Percentiles rank a stretch among this genome's conserved stretches.
These are phyloP conservation scores for Penicillium sp. DNA, from an alignment of 2,329 filamentous ascomycete species.

Conservation along the genomic window DNA sequence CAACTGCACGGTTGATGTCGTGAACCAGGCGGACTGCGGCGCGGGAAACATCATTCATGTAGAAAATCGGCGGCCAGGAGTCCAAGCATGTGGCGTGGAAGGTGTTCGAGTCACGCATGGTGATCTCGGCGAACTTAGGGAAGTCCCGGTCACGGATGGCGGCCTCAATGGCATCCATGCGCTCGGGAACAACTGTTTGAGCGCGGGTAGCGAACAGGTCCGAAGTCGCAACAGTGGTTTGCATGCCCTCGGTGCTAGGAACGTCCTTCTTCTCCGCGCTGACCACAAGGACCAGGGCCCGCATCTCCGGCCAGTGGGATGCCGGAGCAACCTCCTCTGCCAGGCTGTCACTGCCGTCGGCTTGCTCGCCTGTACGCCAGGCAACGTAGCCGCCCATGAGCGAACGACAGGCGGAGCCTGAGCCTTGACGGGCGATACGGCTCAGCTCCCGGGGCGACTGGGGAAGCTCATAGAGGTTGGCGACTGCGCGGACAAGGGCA, in stretches of 20 bases:
- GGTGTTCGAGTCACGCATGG: slow-evolving; percentile 94
- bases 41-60: slow-evolving; percentile 89
- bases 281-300: slow-evolving; percentile 82
- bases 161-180: slow-evolving; percentile 80
- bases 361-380: slow-evolving; percentile 72
- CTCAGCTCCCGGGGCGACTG: slow-evolving; percentile 77
- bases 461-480: slow-evolving; percentile 81
- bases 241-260: slow-evolving; percentile 89
- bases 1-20: slow-evolving; percentile 73
- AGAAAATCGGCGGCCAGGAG: slow-evolving; percentile 95
- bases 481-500: slow-evolving; percentile 69
- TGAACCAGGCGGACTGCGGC: slow-evolving; percentile 86
- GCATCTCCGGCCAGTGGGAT: slow-evolving; percentile 92
- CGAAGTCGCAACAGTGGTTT: slow-evolving; percentile 88
- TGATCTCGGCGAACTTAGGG: slow-evolving; percentile 76
- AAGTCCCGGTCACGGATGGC: slow-evolving; percentile 77
- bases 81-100: slow-evolving; percentile 96
- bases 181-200: slow-evolving; percentile 66
- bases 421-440: slow-evolving; percentile 85
- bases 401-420: slow-evolving; percentile 86
- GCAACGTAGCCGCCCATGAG: slow-evolving; percentile 94
- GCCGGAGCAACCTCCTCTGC: slow-evolving; percentile 85
- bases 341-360: slow-evolving; percentile 77
- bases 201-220: slow-evolving; percentile 77
- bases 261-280: slow-evolving; percentile 95